phyloP scores from a whole-genome alignment of 257 asterid species.

The Solanum dulcamara region DNA sequence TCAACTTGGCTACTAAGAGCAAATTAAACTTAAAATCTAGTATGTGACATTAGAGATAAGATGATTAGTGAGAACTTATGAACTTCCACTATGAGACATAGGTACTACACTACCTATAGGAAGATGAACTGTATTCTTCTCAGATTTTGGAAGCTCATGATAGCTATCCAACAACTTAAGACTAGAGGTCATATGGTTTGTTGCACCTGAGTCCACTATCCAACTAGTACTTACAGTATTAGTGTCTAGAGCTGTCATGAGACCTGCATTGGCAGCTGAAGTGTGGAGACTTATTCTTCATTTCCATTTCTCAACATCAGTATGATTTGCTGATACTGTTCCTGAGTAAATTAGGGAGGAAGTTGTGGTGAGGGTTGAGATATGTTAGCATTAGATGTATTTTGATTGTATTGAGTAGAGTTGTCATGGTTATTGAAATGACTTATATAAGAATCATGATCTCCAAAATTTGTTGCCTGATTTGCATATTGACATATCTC shows the following conservation, averaged over 20 bases:
- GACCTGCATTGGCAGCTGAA: not conserved
- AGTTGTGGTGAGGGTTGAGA: too few species aligned
- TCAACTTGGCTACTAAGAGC: too few species aligned
- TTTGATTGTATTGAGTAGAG: fast-evolving
- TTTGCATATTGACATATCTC: not conserved
- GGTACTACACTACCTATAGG: not conserved
- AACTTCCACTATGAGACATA: not conserved
- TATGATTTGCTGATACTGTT: too few species aligned
- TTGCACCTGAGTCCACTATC: not conserved
- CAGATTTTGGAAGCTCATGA: not conserved
- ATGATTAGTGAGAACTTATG: not conserved
- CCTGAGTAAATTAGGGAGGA: too few species aligned
- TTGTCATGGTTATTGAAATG: too few species aligned
- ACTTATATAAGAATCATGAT: too few species aligned
- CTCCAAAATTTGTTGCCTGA: not conserved
- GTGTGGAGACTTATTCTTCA: not conserved
- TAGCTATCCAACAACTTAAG: not conserved
- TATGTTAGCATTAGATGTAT: too few species aligned
- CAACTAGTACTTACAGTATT: not conserved
- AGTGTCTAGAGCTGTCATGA: not conserved
- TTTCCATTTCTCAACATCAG: not conserved
- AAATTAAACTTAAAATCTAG: not conserved
- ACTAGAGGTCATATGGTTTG: not conserved
- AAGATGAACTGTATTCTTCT: not conserved
- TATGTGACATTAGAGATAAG: not conserved